Percentiles rank a stretch among this genome's conserved stretches.
Evolutionary conservation across 2,329 filamentous ascomycete species (phyloP).

Genomic region (Penicillium sp.): DNA sequence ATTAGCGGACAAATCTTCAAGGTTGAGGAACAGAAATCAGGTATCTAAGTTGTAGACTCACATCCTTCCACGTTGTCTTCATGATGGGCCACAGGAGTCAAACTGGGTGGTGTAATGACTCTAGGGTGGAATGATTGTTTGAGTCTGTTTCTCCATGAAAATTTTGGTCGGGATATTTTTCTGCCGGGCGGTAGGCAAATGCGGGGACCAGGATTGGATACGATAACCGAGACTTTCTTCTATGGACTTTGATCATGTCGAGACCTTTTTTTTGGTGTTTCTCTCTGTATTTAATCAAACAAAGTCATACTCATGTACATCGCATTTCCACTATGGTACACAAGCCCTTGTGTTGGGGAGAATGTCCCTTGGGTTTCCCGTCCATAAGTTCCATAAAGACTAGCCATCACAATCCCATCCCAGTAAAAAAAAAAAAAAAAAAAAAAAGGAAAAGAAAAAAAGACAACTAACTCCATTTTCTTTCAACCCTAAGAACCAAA

Average conservation of each 20-base stretch:
- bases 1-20: constrained; percentile 25
- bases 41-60: constrained; percentile 26
- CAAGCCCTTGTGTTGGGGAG: constrained; percentile 10
- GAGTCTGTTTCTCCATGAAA: constrained; percentile 26
- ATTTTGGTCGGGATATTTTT: constrained; percentile 27
- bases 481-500: constrained; percentile 21
- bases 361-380: constrained; percentile 3
- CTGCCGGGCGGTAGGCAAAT: constrained; percentile 23
- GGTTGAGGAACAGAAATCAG: background rate
- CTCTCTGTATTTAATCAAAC: background rate
- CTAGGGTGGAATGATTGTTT: constrained; percentile 26
- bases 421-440: constrained; percentile 29
- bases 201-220: constrained; percentile 23
- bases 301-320: constrained; percentile 16
- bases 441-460: constrained; percentile 23
- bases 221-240: constrained; percentile 15
- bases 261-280: background rate
- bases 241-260: background rate
- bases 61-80: constrained; percentile 63
- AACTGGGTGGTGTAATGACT: constrained; percentile 21
- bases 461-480: constrained; percentile 37
- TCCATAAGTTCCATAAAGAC: constrained; percentile 17
- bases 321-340: constrained; percentile 25
- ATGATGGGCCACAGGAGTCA: constrained; percentile 44
- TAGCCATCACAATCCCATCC: constrained; percentile 20